A percentile compares a stretch with the other conserved stretches of the same genome.
Conservation (phyloP, 441 rosid genomes). For the Populus hybrid region DNA sequence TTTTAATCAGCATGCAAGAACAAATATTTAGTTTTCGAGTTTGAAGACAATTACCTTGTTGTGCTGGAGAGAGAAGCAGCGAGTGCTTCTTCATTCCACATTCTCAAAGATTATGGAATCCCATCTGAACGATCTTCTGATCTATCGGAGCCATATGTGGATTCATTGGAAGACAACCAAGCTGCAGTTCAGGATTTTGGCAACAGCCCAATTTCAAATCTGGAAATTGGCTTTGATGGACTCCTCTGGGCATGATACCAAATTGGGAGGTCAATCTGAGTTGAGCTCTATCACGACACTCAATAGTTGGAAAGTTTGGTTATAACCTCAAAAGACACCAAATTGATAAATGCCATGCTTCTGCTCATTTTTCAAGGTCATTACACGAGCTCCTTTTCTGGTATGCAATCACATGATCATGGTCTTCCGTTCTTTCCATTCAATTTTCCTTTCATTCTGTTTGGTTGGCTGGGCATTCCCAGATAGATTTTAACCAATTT, state of each 20-base stretch:
- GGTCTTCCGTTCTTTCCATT: not conserved
- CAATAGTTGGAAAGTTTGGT: not conserved
- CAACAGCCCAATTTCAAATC: conserved; percentile 66
- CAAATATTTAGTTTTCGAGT: conserved; percentile 73
- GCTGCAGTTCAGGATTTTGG: conserved; percentile 48
- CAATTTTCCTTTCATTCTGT: not conserved
- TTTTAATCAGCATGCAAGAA: conserved; percentile 57
- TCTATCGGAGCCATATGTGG: conserved; percentile 65
- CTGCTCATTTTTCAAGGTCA: conserved; percentile 3
- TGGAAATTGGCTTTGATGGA: conserved; percentile 74
- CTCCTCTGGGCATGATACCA: conserved; percentile 63
- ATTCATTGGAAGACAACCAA: conserved; percentile 39
- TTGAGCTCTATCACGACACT: not conserved
- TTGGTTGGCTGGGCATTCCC: not conserved
- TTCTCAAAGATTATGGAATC: conserved; percentile 82
- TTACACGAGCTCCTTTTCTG: not conserved
- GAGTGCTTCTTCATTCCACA: conserved; percentile 46
- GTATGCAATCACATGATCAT: not conserved
- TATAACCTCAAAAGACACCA: not conserved
- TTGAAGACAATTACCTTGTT: conserved; percentile 77
- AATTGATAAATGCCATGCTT: not conserved
- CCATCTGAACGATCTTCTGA: conserved; percentile 81
- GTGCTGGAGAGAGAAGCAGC: conserved; percentile 85
- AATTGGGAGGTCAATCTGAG: not conserved
- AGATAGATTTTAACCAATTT: not conserved